These are phyloP conservation scores for Syzygium grande DNA, from an alignment of 345 rosid genomes.

Conservation along the genomic window DNA sequence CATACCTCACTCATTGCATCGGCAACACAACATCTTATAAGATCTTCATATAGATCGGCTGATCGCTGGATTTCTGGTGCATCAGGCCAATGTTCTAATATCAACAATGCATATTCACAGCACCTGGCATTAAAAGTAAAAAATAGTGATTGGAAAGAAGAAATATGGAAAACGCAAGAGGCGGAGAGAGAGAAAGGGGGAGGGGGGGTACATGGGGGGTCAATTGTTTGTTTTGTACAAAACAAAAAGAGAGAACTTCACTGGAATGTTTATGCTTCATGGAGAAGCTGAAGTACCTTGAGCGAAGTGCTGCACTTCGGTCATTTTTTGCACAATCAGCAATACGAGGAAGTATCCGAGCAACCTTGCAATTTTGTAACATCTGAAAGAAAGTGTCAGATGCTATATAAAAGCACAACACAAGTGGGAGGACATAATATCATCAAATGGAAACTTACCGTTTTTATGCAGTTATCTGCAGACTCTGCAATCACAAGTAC, in stretches of 20 bases:
- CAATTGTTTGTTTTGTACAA: background rate
- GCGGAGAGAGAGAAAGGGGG: background rate
- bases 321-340: slow-evolving; percentile 92
- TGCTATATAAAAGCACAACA: background rate
- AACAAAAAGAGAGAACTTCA: background rate
- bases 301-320: slow-evolving; percentile 81
- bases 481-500: slow-evolving; percentile 99
- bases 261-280: background rate
- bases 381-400: slow-evolving; percentile 44
- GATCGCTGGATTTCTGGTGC: slow-evolving; percentile 94
- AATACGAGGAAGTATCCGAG: slow-evolving; percentile 89
- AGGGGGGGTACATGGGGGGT: background rate
- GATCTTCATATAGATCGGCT: slow-evolving; percentile 82
- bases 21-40: slow-evolving; percentile 84
- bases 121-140: slow-evolving; percentile 41
- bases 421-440: background rate
- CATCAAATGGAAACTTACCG: slow-evolving; percentile 32
- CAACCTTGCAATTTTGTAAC: slow-evolving; percentile 93
- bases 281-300: slow-evolving; percentile 47
- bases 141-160: background rate
- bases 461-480: slow-evolving; percentile 97
- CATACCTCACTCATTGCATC: slow-evolving; percentile 99
- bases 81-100: slow-evolving; percentile 97
- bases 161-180: background rate
- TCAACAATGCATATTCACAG: slow-evolving; percentile 92